A percentile compares a stretch with the other conserved stretches of the same genome.
Conservation (phyloP, 306 rosid species). For the Vigna mungo region DNA sequence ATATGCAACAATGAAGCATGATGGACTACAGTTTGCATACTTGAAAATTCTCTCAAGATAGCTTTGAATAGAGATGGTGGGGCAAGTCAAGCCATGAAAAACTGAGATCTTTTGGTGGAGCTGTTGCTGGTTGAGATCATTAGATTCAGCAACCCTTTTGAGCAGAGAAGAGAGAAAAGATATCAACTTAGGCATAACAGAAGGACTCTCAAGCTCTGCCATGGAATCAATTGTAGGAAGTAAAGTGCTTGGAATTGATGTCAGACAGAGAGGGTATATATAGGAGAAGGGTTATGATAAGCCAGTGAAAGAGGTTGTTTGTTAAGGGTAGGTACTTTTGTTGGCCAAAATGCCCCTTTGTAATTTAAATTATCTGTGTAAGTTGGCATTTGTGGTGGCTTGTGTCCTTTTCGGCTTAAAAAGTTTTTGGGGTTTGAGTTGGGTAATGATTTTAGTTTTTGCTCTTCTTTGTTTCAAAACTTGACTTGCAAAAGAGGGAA, state of each 20-base stretch:
- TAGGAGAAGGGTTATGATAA: constrained; percentile 2
- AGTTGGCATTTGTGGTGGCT: constrained; percentile 49
- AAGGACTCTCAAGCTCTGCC: constrained; percentile 89
- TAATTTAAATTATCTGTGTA: constrained; percentile 38
- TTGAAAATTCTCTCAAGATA: constrained; percentile 89
- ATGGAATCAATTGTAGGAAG: constrained; percentile 48
- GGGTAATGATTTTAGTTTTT: constrained; percentile 35
- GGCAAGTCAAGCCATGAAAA: constrained; percentile 88
- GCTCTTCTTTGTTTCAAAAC: constrained; percentile 44
- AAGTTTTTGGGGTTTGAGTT: constrained; percentile 40
- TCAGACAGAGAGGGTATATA: constrained; percentile 21
- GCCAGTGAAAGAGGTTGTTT: constrained; percentile 29
- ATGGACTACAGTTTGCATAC: constrained; percentile 94
- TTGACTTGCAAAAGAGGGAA: constrained; percentile 55
- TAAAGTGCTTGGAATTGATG: constrained; percentile 44
- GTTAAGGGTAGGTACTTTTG: constrained; percentile 40
- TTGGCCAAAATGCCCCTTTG: constrained; percentile 42
- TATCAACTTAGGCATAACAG: constrained; percentile 74
- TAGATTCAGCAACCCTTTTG: constrained; percentile 78
- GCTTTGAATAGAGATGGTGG: constrained; percentile 77
- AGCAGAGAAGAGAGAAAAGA: constrained; percentile 82
- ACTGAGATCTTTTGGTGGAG: constrained; percentile 74
- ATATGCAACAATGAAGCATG: constrained; percentile 87
- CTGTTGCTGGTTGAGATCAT: constrained; percentile 59
- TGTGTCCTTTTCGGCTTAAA: constrained; percentile 47